Conservation (phyloP, 192 early-diverging fungal species). For the Phycomyces nitens region DNA sequence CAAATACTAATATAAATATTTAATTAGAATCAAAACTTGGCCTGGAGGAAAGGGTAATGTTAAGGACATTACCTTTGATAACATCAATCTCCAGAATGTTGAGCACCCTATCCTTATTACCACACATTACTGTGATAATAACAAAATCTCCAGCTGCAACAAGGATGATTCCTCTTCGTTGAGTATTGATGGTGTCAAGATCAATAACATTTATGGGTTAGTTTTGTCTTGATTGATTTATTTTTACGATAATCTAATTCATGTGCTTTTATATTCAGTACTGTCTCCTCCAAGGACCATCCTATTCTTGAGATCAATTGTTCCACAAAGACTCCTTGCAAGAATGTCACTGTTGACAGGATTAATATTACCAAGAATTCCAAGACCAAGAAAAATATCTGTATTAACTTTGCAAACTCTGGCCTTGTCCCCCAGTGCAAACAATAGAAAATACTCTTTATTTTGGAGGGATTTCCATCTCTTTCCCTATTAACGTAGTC, state of each 20-base stretch:
- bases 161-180: conserved; percentile 26
- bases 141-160: conserved; percentile 31
- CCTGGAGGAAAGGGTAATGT: conserved; percentile 42
- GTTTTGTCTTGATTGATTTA: conserved; percentile 3
- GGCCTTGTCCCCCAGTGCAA: conserved; percentile 11
- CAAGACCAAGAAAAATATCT: conserved; percentile 21
- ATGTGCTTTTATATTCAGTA: background rate
- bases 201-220: conserved; percentile 37
- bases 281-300: background rate
- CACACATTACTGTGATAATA: conserved; percentile 46
- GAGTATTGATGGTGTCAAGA: conserved; percentile 39
- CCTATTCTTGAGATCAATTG: conserved; percentile 18
- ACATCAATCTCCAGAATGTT: conserved; percentile 36
- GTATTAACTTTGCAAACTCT: conserved; percentile 11
- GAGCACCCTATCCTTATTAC: conserved; percentile 39
- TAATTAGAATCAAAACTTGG: conserved; percentile 45
- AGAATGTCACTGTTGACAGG: conserved; percentile 4
- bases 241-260: no score
- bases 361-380: conserved; percentile 14
- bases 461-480: no score
- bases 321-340: conserved; percentile 16
- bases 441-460: no score
- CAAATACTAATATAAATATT: no score
- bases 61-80: conserved; percentile 41
- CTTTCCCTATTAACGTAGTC: no score